Evolutionary conservation across 169 alveolate species (phyloP).

Genomic region (Eimeria sp.): DNA sequence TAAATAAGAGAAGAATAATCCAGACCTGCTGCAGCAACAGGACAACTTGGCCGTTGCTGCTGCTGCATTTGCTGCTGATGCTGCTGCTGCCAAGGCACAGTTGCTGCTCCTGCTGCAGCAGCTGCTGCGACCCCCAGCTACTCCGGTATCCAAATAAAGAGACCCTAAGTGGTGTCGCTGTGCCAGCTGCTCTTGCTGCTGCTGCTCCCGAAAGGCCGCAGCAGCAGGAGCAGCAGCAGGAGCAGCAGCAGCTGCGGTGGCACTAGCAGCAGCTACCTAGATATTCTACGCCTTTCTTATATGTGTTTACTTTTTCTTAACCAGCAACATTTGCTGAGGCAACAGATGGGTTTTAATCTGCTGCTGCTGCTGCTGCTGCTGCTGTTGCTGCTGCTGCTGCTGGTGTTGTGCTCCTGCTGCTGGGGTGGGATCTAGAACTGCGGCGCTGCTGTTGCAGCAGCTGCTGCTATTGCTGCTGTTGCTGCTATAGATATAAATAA

Average conservation of each 20-base stretch:
- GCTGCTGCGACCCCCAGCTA: background rate
- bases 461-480: conserved; percentile 18
- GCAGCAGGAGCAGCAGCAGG: conserved; percentile 19
- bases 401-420: background rate
- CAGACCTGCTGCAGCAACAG: conserved; percentile 5
- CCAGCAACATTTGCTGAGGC: background rate
- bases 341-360: background rate
- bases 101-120: conserved; percentile 17
- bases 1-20: too few relatives aligned
- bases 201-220: background rate
- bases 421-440: background rate
- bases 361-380: conserved; percentile 54
- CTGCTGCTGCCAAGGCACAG: background rate
- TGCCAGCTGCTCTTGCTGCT: background rate
- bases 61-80: too few relatives aligned
- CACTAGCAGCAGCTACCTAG: background rate
- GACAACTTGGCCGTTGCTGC: background rate
- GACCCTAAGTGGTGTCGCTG: background rate
- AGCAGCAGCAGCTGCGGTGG: too few relatives aligned
- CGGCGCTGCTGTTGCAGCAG: background rate
- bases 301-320: background rate
- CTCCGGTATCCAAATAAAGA: background rate
- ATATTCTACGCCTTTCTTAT: too few relatives aligned
- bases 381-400: conserved; percentile 22
- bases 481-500: background rate